Percentiles rank a stretch among this genome's conserved stretches.
Conservation (phyloP, 345 rosid genomes). For the Corchorus capsularis region DNA sequence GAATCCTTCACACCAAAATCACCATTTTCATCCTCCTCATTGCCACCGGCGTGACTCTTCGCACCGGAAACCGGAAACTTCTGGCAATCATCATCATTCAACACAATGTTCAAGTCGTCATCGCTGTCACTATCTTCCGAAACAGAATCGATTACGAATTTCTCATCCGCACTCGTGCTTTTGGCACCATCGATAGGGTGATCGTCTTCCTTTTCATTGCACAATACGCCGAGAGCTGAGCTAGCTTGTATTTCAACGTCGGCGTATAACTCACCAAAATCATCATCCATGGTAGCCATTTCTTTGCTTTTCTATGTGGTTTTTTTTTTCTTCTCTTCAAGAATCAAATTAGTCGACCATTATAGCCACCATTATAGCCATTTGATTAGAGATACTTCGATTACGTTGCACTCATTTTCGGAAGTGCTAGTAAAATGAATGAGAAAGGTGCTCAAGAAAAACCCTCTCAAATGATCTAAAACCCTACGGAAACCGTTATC, state of each 20-base stretch:
- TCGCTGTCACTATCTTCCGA: slow-evolving; percentile 54
- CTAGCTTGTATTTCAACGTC: slow-evolving; percentile 46
- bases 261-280: slow-evolving; percentile 63
- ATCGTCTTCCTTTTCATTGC: slow-evolving; percentile 29
- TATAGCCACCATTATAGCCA: not conserved
- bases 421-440: no score
- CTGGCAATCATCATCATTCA: slow-evolving; percentile 58
- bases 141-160: slow-evolving; percentile 12
- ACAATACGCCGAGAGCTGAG: slow-evolving; percentile 25
- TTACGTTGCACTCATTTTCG: no score
- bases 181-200: not conserved
- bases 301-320: not conserved
- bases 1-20: not conserved
- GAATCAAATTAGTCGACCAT: not conserved
- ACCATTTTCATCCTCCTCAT: slow-evolving; percentile 15
- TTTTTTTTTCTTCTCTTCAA: no score
- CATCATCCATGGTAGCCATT: slow-evolving; percentile 58
- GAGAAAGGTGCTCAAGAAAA: no score
- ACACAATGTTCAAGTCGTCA: slow-evolving; percentile 65
- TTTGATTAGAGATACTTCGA: no score
- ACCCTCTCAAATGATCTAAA: no score
- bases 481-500: no score
- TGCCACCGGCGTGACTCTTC: slow-evolving; percentile 18
- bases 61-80: slow-evolving; percentile 18
- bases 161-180: not conserved